These are phyloP conservation scores for Xylariaceae sp. DNA, from an alignment of 2,329 filamentous ascomycete species.

Conservation along the genomic window DNA sequence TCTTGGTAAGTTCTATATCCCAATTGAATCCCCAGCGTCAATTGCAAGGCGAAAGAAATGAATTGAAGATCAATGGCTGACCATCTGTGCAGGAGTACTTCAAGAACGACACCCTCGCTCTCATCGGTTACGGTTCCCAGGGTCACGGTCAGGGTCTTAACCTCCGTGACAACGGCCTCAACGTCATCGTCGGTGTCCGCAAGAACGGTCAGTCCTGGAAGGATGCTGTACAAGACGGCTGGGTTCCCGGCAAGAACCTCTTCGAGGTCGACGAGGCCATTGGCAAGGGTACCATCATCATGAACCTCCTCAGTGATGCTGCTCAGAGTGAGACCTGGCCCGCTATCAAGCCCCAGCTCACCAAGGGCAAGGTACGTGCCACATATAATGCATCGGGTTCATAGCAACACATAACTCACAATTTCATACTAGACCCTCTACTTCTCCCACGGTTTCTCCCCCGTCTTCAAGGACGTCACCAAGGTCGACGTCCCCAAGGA, in stretches of 20 bases:
- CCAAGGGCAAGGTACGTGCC: conserved; percentile 84
- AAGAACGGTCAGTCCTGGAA: conserved; percentile 99
- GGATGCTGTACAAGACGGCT: conserved; percentile 94
- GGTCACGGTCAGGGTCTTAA: conserved; percentile 99
- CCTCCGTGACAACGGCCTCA: conserved; percentile 98
- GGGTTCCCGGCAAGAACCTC: conserved; percentile 97
- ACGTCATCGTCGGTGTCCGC: conserved; percentile 97
- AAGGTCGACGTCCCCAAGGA: conserved; percentile 94
- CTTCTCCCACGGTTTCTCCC: conserved; percentile 99
- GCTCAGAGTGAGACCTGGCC: conserved; percentile 99
- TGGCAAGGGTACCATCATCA: conserved; percentile 85
- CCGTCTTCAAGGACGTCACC: conserved; percentile 99
- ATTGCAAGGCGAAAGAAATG: neutral
- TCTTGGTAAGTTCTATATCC: conserved; percentile 65
- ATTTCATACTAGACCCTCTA: conserved; percentile 71
- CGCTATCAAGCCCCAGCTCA: conserved; percentile 93
- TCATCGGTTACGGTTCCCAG: conserved; percentile 97
- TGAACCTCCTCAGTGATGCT: conserved; percentile 98
- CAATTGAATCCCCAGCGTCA: neutral
- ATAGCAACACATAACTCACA: conserved; percentile 1
- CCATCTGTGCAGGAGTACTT: conserved; percentile 73
- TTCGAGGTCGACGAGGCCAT: conserved; percentile 98
- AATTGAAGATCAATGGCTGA: conserved; percentile 19
- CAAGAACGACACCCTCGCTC: conserved; percentile 98
- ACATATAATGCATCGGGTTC: conserved; percentile 22